Base-by-base conservation (phyloP, 768 basidiomycete genomes). In the Mycena galericulata region DNA sequence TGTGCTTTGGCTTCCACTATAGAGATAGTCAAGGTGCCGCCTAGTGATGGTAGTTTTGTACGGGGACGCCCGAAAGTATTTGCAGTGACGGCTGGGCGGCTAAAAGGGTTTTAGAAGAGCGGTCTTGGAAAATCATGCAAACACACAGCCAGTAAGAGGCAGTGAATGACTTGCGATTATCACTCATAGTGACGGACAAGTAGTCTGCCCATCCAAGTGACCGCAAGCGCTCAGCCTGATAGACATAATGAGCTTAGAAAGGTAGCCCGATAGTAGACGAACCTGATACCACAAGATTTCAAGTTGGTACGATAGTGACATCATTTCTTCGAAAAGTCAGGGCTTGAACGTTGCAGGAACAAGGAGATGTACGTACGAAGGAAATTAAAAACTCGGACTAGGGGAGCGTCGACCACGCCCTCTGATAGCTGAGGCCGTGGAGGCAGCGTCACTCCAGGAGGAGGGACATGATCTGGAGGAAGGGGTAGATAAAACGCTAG, bases 301-400 rank as follows among this genome's bases (percentile, higher is more conserved):
- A 18, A 98, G 85, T 74, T 97, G 96, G 79, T 98, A 98, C 2
- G 94, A 92, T 65, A 98, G 79, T 1, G 95, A 94, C 88, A 96
- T 93, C 84, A 94, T 92, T 76, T 96, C 95, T 97, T 69, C 8
- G 18, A 29, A 29, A 53, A 27, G 45, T 50, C 40, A 67, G 43
- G 22, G 38, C 30, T 63, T 29, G 36, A 63, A 34, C 34, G 47
- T 24, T 18, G n/a, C n/a, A n/a, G n/a, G n/a, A 24, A 45, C 18
- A 49, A 43, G 18, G 34, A 45, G 34, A 67, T 9, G 12, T 30
- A 73, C 95, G 75, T 77, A 97, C 96, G 95, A 38, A 98, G 83
- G 72, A 97, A 94, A 73, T 97, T 97, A 80, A 88, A 96, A 9
- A 95, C 75, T 45, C 97, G 88, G 10, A 96, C 87, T 4, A 98